phyloP scores from a whole-genome alignment of 2,329 filamentous ascomycete species.

The Pseudopithomyces chartarum region DNA sequence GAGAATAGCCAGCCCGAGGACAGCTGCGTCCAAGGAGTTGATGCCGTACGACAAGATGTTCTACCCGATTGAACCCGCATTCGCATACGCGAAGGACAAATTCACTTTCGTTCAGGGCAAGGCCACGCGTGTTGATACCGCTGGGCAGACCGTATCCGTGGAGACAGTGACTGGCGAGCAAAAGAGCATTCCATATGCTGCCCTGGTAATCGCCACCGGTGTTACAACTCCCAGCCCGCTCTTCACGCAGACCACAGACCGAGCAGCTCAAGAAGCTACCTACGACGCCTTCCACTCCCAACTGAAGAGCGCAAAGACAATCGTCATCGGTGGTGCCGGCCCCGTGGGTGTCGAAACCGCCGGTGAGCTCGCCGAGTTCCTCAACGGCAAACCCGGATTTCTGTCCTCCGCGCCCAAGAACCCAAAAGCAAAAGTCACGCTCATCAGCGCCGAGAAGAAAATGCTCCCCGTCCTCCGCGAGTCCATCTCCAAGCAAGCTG shows the following conservation, averaged over 20 bases:
- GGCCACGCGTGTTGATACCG: conserved; percentile 55
- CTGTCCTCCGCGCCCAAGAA: conserved; percentile 44
- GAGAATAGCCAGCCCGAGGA: conserved; percentile 59
- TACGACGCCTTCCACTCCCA: conserved; percentile 45
- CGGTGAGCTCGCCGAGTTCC: conserved; percentile 54
- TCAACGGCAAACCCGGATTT: conserved; percentile 46
- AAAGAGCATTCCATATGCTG: conserved; percentile 53
- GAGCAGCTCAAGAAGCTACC: conserved; percentile 30
- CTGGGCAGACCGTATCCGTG: conserved; percentile 50
- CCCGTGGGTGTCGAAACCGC: conserved; percentile 57
- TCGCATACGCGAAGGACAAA: conserved; percentile 55
- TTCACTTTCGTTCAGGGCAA: conserved; percentile 59
- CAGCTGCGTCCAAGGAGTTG: conserved; percentile 56
- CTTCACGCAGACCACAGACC: conserved; percentile 48
- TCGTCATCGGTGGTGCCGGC: conserved; percentile 57
- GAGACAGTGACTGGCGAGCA: conserved; percentile 39
- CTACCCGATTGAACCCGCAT: conserved; percentile 56
- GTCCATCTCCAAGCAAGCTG: conserved; percentile 52
- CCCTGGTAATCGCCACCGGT: conserved; percentile 62
- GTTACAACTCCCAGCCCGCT: conserved; percentile 54
- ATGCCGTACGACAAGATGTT: conserved; percentile 57
- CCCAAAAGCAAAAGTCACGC: conserved; percentile 50
- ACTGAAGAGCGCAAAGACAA: conserved; percentile 47
- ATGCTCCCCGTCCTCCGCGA: conserved; percentile 52
- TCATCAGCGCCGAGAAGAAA: conserved; percentile 51